phyloP scores from a whole-genome alignment of 148 eudicot species.

The Nepenthes mirabilis region DNA sequence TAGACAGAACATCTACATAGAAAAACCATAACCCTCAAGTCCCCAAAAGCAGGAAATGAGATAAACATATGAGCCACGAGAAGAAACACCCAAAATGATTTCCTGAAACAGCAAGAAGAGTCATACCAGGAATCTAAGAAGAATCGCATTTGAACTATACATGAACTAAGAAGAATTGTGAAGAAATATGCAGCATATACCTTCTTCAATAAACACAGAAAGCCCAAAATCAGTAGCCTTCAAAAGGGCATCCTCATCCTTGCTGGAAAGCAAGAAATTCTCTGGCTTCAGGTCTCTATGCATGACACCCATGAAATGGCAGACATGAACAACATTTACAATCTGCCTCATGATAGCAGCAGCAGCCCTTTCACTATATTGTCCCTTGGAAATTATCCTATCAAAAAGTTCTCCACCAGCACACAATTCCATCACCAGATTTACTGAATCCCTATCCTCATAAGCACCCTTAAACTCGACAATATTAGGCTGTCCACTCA shows the following conservation, averaged over 20 bases:
- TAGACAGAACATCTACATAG: too few species aligned
- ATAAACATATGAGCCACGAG: too few species aligned
- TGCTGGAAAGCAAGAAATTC: slow-evolving; percentile 33
- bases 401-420: slow-evolving; percentile 23
- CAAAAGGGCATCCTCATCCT: slow-evolving; percentile 17
- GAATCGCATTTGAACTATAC: too few species aligned
- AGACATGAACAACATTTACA: slow-evolving; percentile 35
- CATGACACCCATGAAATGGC: slow-evolving; percentile 12
- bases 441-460: slow-evolving; percentile 30
- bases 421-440: slow-evolving; percentile 29
- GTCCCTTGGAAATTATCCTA: slow-evolving; percentile 32
- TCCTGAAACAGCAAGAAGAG: too few species aligned
- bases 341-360: slow-evolving; percentile 28
- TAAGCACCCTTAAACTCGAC: slow-evolving; percentile 40
- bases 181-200: slow-evolving; percentile 4
- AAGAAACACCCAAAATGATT: too few species aligned
- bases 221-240: slow-evolving; percentile 40
- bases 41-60: too few species aligned
- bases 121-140: too few species aligned
- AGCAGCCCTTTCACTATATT: slow-evolving; percentile 32
- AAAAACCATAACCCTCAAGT: too few species aligned
- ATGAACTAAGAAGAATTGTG: too few species aligned
- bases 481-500: slow-evolving; percentile 39
- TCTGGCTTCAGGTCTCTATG: slow-evolving; percentile 8
- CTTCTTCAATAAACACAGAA: slow-evolving; percentile 36